These are phyloP conservation scores for Cryptococcus maquisensis DNA, from an alignment of 1,284 basidiomycete genomes.

Conservation along the genomic window DNA sequence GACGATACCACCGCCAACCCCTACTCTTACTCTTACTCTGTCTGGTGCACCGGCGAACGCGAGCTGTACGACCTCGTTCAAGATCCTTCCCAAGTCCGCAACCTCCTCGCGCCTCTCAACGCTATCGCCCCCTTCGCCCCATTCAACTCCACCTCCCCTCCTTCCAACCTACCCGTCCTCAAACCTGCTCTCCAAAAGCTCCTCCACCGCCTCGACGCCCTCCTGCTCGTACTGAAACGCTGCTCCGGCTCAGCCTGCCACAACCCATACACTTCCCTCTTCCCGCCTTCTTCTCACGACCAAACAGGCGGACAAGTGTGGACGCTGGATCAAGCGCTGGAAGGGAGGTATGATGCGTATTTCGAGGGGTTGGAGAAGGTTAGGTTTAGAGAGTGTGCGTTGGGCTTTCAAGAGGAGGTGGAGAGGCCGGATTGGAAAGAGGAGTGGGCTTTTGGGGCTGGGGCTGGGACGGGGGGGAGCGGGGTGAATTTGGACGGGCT, in stretches of 20 bases:
- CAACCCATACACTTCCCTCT: conserved; percentile 27
- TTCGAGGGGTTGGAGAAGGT: conserved; percentile 33
- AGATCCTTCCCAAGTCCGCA: conserved; percentile 37
- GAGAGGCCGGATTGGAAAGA: conserved; percentile 27
- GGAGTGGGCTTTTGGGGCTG: conserved; percentile 4
- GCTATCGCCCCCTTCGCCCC: conserved; percentile 13
- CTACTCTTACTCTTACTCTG: conserved; percentile 28
- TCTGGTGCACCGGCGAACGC: conserved; percentile 45
- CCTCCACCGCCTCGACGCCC: conserved; percentile 31
- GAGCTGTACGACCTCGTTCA: conserved; percentile 36
- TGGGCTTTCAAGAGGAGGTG: conserved; percentile 23
- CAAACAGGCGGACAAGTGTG: conserved; percentile 10
- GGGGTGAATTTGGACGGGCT: neutral
- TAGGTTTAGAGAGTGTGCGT: conserved; percentile 21
- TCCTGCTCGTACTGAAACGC: conserved; percentile 39
- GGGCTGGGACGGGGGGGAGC: neutral
- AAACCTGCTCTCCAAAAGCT: conserved; percentile 6
- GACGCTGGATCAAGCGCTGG: conserved; percentile 18
- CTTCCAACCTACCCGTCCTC: neutral
- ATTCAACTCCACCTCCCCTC: neutral
- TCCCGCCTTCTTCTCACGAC: conserved; percentile 13
- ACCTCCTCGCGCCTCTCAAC: conserved; percentile 25
- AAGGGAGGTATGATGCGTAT: conserved; percentile 24
- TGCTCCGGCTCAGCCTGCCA: conserved; percentile 33
- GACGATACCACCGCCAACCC: conserved; percentile 12